Evolutionary conservation across 495 filamentous ascomycete species (phyloP), one percentile per base, ranked within the genome.

Genomic region (Poronia punctata): DNA sequence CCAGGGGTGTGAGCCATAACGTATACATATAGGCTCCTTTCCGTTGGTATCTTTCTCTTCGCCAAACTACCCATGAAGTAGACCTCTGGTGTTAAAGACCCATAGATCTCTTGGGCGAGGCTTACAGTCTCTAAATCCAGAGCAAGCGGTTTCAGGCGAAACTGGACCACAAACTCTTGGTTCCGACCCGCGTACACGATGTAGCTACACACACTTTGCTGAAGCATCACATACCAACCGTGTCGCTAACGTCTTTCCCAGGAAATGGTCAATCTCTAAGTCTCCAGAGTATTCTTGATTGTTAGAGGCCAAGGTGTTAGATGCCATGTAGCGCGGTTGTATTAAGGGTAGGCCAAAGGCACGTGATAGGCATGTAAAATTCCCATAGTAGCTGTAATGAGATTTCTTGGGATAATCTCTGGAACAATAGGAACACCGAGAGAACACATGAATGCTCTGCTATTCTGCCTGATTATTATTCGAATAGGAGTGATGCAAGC

Each of bases 131-230:
- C 50, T n/a, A 44, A 38, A 5, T 56, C 53, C 19, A 68, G 47
- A 15, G 28, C 11, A 12, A 64, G 49, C 15, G 61, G 64, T 40
- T 50, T 46, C 11, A 67, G 59, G 28, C 61, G 65, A 50, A 67
- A 68, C 48, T 67, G 65, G 30, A 58, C 58, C 16, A 68, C 61
- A 32, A 52, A 65, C 47, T 65, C 64, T 31, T 40, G 38, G 15
- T 59, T 48, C 15, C 46, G 54, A 25, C 67, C 64, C 16, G 62
- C 61, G 31, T 66, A 68, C 31, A 68, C 60, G 3, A 64, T 56
- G 48, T 71, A 71, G 45, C 61, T 64, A 50, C 65, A 67, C 12
- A 44, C 46, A 11, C 67, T 37, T 56, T 24, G 61, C 64, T 46
- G 12, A 46, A 5, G 33, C 37, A 39, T 67, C 54, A 40, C 61